These are phyloP conservation scores for Begonia peltatifolia DNA, from an alignment of 306 rosid genomes.

Conservation along the genomic window DNA sequence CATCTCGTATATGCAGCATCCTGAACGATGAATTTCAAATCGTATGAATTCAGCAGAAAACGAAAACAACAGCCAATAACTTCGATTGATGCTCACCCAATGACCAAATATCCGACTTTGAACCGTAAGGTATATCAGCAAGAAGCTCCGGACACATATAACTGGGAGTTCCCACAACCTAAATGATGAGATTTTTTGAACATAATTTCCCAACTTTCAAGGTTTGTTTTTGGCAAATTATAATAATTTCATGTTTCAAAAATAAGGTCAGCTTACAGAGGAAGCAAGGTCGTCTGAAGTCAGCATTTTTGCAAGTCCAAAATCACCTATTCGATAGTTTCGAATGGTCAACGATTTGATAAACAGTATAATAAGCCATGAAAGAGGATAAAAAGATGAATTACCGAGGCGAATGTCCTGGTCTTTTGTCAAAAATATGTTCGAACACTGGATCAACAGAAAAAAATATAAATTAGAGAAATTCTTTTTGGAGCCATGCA, in stretches of 20 bases:
- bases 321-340: slow-evolving; percentile 63
- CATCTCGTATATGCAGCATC: slow-evolving; percentile 98
- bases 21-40: slow-evolving; percentile 28
- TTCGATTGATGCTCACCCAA: slow-evolving; percentile 40
- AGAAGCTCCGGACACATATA: slow-evolving; percentile 99
- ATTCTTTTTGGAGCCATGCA: slow-evolving; percentile 3
- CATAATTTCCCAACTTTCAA: not conserved
- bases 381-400: slow-evolving; percentile 13
- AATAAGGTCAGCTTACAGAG: slow-evolving; percentile 48
- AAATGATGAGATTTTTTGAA: slow-evolving; percentile 4
- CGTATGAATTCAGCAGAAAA: not conserved
- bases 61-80: not conserved
- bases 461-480: slow-evolving; percentile 16
- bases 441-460: slow-evolving; percentile 66
- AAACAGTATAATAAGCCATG: not conserved
- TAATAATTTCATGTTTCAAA: not conserved
- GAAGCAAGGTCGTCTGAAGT: slow-evolving; percentile 97
- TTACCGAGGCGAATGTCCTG: slow-evolving; percentile 88
- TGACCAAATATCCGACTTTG: slow-evolving; percentile 99
- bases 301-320: slow-evolving; percentile 94
- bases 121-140: slow-evolving; percentile 98
- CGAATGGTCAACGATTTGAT: slow-evolving; percentile 15
- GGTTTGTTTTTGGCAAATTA: not conserved
- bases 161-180: slow-evolving; percentile 99
- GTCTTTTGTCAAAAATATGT: slow-evolving; percentile 93